Percentiles rank a stretch among this genome's conserved stretches.
Evolutionary conservation across 352 stramenopile genomes (phyloP).

Genomic region (Phytophthora cryptogea): DNA sequence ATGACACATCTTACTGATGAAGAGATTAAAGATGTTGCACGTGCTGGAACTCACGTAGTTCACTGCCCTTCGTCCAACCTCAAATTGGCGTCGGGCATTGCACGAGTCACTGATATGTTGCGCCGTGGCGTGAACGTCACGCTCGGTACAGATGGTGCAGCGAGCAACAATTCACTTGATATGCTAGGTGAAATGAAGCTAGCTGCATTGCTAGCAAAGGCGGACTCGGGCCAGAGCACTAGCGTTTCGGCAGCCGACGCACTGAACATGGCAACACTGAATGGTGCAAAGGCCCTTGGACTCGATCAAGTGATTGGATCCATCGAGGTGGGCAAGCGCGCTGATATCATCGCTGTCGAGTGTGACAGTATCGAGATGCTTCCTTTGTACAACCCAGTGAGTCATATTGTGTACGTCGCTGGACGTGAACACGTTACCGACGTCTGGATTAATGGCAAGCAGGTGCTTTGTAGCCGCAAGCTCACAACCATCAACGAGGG

Average conservation of each 20-base stretch:
- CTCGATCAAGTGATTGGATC: constrained; percentile 74
- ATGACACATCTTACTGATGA: constrained; percentile 83
- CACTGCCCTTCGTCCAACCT: constrained; percentile 90
- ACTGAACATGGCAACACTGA: constrained; percentile 85
- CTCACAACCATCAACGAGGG: constrained; percentile 66
- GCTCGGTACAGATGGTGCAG: constrained; percentile 79
- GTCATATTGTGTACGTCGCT: constrained; percentile 82
- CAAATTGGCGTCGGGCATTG: constrained; percentile 83
- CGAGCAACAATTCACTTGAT: constrained; percentile 87
- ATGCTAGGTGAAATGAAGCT: constrained; percentile 90
- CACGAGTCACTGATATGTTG: constrained; percentile 69
- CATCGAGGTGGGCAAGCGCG: constrained; percentile 78
- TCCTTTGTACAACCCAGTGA: constrained; percentile 82
- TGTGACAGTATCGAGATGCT: constrained; percentile 78
- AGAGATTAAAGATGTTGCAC: constrained; percentile 67
- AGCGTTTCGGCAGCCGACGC: constrained; percentile 52
- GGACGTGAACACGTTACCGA: constrained; percentile 84
- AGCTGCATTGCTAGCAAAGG: constrained; percentile 77
- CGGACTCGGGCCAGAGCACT: constrained; percentile 52
- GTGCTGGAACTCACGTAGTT: constrained; percentile 59
- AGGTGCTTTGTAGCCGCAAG: constrained; percentile 57
- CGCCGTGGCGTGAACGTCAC: constrained; percentile 77
- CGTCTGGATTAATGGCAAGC: constrained; percentile 85
- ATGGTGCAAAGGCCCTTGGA: constrained; percentile 79
- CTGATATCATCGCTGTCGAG: constrained; percentile 76